phyloP scores from a whole-genome alignment of 2,329 filamentous ascomycete species.

The Fusarium sp. region DNA sequence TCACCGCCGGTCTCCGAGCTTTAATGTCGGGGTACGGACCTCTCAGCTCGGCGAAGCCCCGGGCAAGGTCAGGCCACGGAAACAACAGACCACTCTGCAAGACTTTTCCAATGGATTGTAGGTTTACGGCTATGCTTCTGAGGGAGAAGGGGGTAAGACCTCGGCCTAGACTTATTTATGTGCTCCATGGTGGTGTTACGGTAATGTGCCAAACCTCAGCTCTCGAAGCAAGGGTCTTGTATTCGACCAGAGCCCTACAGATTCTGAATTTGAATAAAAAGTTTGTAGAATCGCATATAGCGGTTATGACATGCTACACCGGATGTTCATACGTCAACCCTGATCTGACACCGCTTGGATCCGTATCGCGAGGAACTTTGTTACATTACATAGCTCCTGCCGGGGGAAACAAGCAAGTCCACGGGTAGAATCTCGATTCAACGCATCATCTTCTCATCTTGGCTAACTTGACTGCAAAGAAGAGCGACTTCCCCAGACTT shows the following conservation, averaged over 20 bases:
- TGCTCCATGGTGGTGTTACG: not conserved
- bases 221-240: not conserved
- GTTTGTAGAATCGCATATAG: not conserved
- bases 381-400: not conserved
- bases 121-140: not conserved
- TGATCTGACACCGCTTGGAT: constrained; percentile 9
- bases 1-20: constrained; percentile 37
- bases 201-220: constrained; percentile 12
- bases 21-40: constrained; percentile 27
- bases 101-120: not conserved
- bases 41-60: constrained; percentile 32
- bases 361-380: constrained; percentile 3
- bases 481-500: constrained; percentile 29
- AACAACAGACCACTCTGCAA: constrained; percentile 15
- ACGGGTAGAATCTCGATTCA: constrained; percentile 10
- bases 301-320: not conserved
- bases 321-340: not conserved
- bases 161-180: not conserved
- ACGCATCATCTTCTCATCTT: not conserved
- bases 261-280: not conserved
- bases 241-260: not conserved
- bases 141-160: not conserved
- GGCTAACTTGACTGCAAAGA: not conserved
- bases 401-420: not conserved
- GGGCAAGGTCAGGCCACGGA: constrained; percentile 16